Evolutionary conservation across 83 land plant genomes (phyloP).

Genomic region (Picea abies): DNA sequence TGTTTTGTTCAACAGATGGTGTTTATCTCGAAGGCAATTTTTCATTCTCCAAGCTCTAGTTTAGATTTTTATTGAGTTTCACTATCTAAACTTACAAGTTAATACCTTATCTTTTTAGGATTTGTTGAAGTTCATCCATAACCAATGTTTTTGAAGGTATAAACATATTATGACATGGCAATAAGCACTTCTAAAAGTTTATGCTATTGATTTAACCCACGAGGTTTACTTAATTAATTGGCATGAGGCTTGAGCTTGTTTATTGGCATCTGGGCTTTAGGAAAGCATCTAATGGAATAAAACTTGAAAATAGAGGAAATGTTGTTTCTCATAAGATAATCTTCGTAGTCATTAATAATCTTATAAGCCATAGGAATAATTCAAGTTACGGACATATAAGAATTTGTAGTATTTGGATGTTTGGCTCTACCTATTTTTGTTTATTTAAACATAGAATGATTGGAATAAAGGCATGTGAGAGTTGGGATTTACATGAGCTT

Average conservation of each 20-base stretch:
- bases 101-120: neutral
- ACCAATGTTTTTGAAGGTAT: neutral
- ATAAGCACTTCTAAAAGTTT: too few species aligned
- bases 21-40: neutral
- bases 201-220: neutral
- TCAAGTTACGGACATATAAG: neutral
- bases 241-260: neutral
- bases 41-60: neutral
- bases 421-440: neutral
- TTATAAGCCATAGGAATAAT: neutral
- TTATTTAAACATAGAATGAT: neutral
- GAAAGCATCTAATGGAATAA: neutral
- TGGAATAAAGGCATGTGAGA: neutral
- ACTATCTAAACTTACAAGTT: neutral
- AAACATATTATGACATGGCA: neutral
- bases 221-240: neutral
- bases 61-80: neutral
- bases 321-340: neutral
- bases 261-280: neutral
- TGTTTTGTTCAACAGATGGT: too few species aligned
- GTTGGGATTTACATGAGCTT: neutral
- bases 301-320: neutral
- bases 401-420: neutral
- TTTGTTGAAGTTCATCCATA: neutral
- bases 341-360: neutral